Conservation (phyloP, 768 basidiomycete genomes). For the Mycena maculata region DNA sequence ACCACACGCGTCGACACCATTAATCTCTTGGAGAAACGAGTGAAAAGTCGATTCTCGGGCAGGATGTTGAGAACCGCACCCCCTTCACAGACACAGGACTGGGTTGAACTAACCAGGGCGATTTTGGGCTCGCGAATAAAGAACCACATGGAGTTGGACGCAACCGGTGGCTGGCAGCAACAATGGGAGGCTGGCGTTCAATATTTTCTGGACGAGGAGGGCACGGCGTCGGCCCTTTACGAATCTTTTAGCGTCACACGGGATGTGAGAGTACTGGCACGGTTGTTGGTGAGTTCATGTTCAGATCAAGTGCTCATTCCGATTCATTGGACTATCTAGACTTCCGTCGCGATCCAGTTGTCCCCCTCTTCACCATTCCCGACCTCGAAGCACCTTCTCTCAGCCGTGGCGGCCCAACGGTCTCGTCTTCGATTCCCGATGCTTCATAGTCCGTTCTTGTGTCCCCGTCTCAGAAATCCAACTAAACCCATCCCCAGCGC, state of each 20-base stretch:
- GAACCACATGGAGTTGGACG: constrained; percentile 35
- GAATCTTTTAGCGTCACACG: constrained; percentile 72
- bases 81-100: constrained; percentile 60
- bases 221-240: constrained; percentile 57
- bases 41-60: constrained; percentile 97
- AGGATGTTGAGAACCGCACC: constrained; percentile 84
- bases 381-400: constrained; percentile 54
- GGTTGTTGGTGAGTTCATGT: constrained; percentile 66
- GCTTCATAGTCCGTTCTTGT: constrained; percentile 60
- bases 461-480: background rate
- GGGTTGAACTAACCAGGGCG: constrained; percentile 60
- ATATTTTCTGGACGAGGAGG: constrained; percentile 62
- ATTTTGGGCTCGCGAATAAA: constrained; percentile 54
- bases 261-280: constrained; percentile 68
- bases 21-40: constrained; percentile 92
- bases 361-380: constrained; percentile 66
- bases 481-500: constrained; percentile 53
- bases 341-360: constrained; percentile 56
- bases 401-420: constrained; percentile 64
- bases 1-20: constrained; percentile 91
- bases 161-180: constrained; percentile 65
- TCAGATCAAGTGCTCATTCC: background rate
- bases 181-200: constrained; percentile 72
- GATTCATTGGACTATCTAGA: constrained; percentile 47
- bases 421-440: constrained; percentile 63